Conservation (phyloP, 2,329 filamentous ascomycete species). For the Scytalidium lignicola region DNA sequence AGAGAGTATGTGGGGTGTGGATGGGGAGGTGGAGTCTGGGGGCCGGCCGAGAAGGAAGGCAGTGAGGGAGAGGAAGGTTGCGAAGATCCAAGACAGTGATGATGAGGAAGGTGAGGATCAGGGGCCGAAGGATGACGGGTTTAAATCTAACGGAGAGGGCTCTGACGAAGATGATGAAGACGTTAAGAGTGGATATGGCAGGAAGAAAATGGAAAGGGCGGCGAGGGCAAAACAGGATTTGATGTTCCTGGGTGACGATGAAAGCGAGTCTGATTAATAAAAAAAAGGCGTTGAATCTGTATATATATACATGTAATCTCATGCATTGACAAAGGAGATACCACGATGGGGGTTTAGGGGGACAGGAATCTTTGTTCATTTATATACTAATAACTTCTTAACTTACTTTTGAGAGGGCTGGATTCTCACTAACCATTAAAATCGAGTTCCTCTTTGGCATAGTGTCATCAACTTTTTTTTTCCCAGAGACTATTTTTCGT, state of each 20-base stretch:
- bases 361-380: too few species aligned
- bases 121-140: neutral
- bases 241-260: conserved; percentile 64
- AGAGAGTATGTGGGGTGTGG: conserved; percentile 68
- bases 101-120: conserved; percentile 16
- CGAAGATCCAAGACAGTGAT: conserved; percentile 28
- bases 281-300: too few species aligned
- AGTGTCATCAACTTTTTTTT: too few species aligned
- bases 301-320: too few species aligned
- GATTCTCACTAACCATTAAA: too few species aligned
- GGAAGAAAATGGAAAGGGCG: conserved; percentile 33
- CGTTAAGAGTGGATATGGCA: conserved; percentile 25
- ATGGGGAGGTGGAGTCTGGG: conserved; percentile 24
- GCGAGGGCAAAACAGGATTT: conserved; percentile 36
- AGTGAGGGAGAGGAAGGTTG: conserved; percentile 31
- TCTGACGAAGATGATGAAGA: conserved; percentile 7
- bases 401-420: too few species aligned
- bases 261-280: conserved; percentile 30
- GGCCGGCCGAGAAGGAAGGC: conserved; percentile 26
- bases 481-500: too few species aligned
- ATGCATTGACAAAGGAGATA: too few species aligned
- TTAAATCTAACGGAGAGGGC: conserved; percentile 3
- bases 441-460: too few species aligned
- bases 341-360: too few species aligned
- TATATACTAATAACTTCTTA: too few species aligned